Percentiles rank a stretch among this genome's conserved stretches.
phyloP scores from a whole-genome alignment of 2,329 filamentous ascomycete species.

The Phialophora tarda region DNA sequence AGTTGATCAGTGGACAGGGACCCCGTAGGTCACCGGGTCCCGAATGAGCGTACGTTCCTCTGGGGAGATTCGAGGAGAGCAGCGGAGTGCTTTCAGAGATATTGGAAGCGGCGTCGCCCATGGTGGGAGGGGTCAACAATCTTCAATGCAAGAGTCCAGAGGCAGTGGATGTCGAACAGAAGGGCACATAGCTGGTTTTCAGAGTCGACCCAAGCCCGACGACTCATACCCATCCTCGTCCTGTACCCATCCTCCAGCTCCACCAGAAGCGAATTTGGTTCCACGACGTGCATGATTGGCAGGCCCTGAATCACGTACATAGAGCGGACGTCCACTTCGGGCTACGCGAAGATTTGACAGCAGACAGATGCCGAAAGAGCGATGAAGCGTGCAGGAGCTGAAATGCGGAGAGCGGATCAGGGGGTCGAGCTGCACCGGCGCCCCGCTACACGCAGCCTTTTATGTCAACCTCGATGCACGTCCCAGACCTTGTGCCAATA shows the following conservation, averaged over 20 bases:
- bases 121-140: neutral
- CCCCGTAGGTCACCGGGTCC: slow-evolving; percentile 41
- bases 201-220: neutral
- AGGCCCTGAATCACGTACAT: neutral
- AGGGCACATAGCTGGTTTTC: neutral
- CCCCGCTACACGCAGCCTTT: no score
- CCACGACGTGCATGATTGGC: neutral
- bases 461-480: no score
- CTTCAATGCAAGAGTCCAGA: no score
- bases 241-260: neutral
- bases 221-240: neutral
- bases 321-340: neutral
- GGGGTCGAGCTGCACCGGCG: no score
- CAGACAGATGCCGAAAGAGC: neutral
- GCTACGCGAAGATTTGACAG: neutral
- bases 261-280: neutral
- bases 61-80: neutral
- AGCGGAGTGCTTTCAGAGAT: neutral
- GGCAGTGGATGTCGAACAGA: no score
- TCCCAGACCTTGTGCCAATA: neutral
- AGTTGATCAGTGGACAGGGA: slow-evolving; percentile 50
- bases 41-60: slow-evolving; percentile 6
- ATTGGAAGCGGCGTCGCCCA: neutral
- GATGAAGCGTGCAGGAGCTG: neutral
- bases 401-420: neutral